Base-by-base conservation (phyloP, 2,329 filamentous ascomycete species). In the Scolecobasidium constrictum region DNA sequence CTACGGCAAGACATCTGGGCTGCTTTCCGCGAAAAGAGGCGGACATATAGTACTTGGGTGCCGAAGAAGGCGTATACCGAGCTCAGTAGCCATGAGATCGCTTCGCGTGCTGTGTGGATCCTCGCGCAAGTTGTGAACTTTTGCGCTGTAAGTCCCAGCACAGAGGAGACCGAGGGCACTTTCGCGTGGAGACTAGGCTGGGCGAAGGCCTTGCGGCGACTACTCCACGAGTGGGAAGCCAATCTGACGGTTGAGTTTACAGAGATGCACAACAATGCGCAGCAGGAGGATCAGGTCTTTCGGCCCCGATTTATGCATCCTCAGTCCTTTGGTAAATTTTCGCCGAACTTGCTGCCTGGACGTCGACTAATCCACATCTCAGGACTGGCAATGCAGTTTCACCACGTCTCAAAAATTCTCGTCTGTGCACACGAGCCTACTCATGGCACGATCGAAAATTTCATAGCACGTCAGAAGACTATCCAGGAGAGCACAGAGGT, bases 1-100 rank as follows among this genome's bases (percentile, higher is more conserved):
- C 59, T 81, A 3, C 63, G 74, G 13, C 77, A 81, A 51, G 77
- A 81, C 51, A 66, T 77, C 0, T 81, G 76, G 76, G 76, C 74
- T 2, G 76, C 76, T 0, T 78, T 79, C 48, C 66, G 74, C 1
- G 75, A 79, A 51, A 64, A 66, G 17, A 61, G 77, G 4, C 64
- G 68, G 5, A 68, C 69, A 2, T 67, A 78, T 47, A 78, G 67
- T 23, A 76, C 77, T 38, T 80, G 75, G 73, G 64, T 62, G 35
- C 75, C 75, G 0, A 68, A 63, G 5, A 71, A 67, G 44, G 58
- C 63, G 1, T 66, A 71, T 31, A 52, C 61, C 4, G 61, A 66
- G 3, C 61, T 78, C 26, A 64, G 15, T 7, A n/a, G n/a, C n/a
- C 26, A 7, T 31, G 9, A n/a, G 26, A 31, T 79, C 19, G 73